Base-by-base conservation (phyloP, 108 stramenopile species). In the Skeletonema tropicum region DNA sequence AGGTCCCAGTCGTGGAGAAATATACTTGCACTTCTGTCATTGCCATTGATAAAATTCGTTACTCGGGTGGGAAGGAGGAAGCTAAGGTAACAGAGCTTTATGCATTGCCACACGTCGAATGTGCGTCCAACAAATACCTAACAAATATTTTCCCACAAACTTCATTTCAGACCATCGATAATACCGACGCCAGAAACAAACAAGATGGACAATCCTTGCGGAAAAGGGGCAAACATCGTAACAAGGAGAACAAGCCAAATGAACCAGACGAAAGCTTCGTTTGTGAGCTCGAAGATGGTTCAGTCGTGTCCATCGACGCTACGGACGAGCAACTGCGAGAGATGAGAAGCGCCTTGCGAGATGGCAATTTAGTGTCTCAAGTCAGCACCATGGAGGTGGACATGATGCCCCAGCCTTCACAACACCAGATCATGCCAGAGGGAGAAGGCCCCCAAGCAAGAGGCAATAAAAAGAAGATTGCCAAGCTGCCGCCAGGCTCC, bases 261-360 rank as follows among this genome's bases (percentile, higher is more conserved):
- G 68, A 69, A 26, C 19, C 17, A 19, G 68, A 46, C 52, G 68
- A 69, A 36, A 55, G 57, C 12, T 69, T 69, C 19, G 49, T 69
- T 31, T 57, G 68, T 52, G 68, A 69, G 55, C 55, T 69, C 13
- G 71, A 64, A 14, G 36, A 64, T 65, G 71, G 71, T 12, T 23
- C 36, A 17, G 64, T 64, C 25, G 21, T 72, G 10, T 0, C 61
- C 12, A 72, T 72, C 7, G 13, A 64, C 61, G 71, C 38, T 23
- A 65, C 64, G 25, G 21, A 31, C 25, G 71, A 10, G 8, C 71
- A 72, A 46, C 10, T 64, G 9, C 3, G 33, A 25, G 71, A 72
- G 39, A 29, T 72, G 26, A 36, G 64, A 29, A 30, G 33, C 13
- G 13, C 64, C 64, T 35, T 72, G 21, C 15, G 42, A 2, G 42